Evolutionary conservation across 306 rosid genomes (phyloP).

Genomic region (Trichosanthes truncata): DNA sequence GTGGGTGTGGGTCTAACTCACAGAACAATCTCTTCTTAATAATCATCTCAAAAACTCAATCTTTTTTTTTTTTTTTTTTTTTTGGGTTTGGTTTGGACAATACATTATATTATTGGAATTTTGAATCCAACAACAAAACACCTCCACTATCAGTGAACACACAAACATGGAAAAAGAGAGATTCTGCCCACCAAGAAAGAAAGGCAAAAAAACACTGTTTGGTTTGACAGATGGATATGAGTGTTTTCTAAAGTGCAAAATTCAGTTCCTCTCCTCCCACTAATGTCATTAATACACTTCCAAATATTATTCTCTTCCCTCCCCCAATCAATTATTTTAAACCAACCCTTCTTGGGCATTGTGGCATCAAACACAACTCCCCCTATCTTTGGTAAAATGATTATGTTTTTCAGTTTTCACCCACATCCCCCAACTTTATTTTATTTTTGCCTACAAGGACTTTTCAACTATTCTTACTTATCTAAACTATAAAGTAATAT

Average conservation of each 20-base stretch:
- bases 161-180: not conserved
- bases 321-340: not conserved
- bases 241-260: slow-evolving; percentile 1
- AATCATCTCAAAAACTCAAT: not conserved
- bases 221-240: slow-evolving; percentile 1
- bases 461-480: not conserved
- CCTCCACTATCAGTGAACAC: not conserved
- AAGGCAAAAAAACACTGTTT: not conserved
- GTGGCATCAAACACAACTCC: not conserved
- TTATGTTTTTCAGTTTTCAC: not conserved
- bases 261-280: not conserved
- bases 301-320: not conserved
- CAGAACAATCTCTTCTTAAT: not conserved
- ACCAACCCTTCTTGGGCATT: not conserved
- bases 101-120: not conserved
- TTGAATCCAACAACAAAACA: not conserved
- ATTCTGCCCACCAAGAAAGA: not conserved
- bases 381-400: slow-evolving; percentile 3
- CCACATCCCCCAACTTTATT: not conserved
- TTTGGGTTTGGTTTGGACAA: not conserved
- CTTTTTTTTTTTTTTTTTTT: not conserved
- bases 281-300: not conserved
- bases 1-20: not conserved
- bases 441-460: not conserved
- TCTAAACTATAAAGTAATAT: not conserved